Percentiles rank a stretch among this genome's conserved stretches.
Evolutionary conservation across 352 stramenopile species (phyloP).

Genomic region (Phytophthora macrochlamydospora): DNA sequence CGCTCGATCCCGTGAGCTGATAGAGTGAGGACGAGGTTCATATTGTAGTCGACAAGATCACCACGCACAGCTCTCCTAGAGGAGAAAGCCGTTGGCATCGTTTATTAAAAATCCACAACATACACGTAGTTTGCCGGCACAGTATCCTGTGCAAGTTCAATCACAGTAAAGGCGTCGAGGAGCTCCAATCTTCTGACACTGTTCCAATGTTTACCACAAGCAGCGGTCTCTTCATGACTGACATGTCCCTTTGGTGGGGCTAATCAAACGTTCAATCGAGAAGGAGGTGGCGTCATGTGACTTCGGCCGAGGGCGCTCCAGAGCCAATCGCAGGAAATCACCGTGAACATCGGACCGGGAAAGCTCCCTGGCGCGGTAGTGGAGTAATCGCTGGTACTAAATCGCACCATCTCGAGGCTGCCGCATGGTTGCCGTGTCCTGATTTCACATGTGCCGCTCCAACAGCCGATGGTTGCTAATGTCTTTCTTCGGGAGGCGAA

Average conservation of each 20-base stretch:
- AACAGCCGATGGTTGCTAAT: neutral
- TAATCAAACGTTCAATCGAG: constrained; percentile 4
- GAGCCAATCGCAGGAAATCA: neutral
- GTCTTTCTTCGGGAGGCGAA: neutral
- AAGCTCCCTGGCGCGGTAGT: neutral
- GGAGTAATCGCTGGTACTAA: neutral
- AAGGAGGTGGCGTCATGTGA: neutral
- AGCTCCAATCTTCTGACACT: too few species aligned
- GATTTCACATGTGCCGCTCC: neutral
- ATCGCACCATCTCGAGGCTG: neutral
- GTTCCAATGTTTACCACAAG: too few species aligned
- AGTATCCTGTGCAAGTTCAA: neutral
- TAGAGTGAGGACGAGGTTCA: neutral
- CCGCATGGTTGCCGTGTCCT: neutral
- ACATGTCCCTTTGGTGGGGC: neutral
- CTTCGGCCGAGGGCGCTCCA: neutral
- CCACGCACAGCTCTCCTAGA: neutral
- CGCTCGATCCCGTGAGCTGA: constrained; percentile 48
- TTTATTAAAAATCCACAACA: neutral
- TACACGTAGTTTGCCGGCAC: neutral
- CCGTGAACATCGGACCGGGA: neutral
- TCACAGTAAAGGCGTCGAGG: neutral
- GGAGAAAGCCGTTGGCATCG: neutral
- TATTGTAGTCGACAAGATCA: constrained; percentile 5
- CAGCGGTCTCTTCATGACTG: neutral